Evolutionary conservation across 345 rosid species (phyloP), one percentile per base, ranked within the genome.

Genomic region (Pugionium cornutum): DNA sequence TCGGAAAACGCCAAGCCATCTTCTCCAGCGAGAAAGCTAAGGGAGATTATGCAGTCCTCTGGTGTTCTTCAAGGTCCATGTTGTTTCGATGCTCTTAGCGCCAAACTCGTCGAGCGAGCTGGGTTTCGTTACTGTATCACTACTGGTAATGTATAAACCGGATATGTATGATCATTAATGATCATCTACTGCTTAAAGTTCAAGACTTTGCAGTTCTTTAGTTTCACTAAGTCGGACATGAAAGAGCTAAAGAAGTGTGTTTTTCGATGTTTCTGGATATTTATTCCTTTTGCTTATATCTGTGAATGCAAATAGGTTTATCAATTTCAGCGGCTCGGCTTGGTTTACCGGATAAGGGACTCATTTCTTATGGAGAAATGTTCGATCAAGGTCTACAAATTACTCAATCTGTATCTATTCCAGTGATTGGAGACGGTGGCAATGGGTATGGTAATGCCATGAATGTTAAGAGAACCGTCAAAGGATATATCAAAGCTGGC

Each of bases 61-160:
- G 97, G 97, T 33, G 72, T 86, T 72, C 96, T 86, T 77, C 97
- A 84, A 47, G 96, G 94, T 11, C 98, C 98, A 0, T 94, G 96
- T 58, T 92, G 97, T 70, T 92, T 84, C 78, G 97, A 92, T 86
- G 97, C 89, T 72, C 92, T 92, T 68, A 88, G 94, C 58, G 97
- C 97, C 67, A 82, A 78, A 79, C 89, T 92, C 43, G 82, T 92
- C 43, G 86, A 89, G 66, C 80, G 75, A 70, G 87, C 96, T 57
- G 94, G 86, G 26, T 92, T 92, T 62, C 78, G 44, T 57, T 92
- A 69, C 77, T 83, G 89, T 64, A 81, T 92, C 80, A 82, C 98
- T 39, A 78, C 91, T 67, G 94, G 98, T 89, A 18, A 28, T 57
- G 2, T 39, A 0, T 27, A 1, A 51, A 32, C 4, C 4, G 8